These are phyloP conservation scores for Thraustotheca clavata DNA, from an alignment of 352 stramenopile species.

Conservation along the genomic window DNA sequence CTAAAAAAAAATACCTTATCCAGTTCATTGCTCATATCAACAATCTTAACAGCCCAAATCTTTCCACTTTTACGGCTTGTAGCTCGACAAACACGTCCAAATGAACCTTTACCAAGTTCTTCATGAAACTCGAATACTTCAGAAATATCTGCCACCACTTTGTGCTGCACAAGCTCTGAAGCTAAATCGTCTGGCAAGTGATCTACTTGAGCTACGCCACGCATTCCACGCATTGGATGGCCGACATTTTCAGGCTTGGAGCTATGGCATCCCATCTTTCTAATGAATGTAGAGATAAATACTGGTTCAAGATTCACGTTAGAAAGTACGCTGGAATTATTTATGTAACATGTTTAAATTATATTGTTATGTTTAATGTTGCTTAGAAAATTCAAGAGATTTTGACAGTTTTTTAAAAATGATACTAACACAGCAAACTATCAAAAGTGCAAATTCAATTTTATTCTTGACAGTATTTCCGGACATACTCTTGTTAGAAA, in stretches of 20 bases:
- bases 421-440: too few species aligned
- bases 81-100: constrained; percentile 57
- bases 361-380: too few species aligned
- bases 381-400: not conserved
- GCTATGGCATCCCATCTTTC: constrained; percentile 62
- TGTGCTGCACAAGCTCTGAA: constrained; percentile 70
- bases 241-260: constrained; percentile 39
- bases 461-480: not conserved
- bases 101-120: constrained; percentile 62
- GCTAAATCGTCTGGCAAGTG: constrained; percentile 62
- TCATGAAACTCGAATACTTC: constrained; percentile 52
- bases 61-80: constrained; percentile 54
- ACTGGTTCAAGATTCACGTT: too few species aligned
- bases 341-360: too few species aligned
- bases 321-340: too few species aligned
- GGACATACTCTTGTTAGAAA: too few species aligned
- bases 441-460: too few species aligned
- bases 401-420: not conserved
- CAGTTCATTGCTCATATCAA: constrained; percentile 57
- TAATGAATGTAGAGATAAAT: too few species aligned
- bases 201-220: constrained; percentile 1
- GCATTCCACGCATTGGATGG: constrained; percentile 16
- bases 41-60: constrained; percentile 69
- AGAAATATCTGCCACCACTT: constrained; percentile 52
- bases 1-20: constrained; percentile 32